phyloP scores from a whole-genome alignment of 768 basidiomycete species.

The Pisolithus albus region DNA sequence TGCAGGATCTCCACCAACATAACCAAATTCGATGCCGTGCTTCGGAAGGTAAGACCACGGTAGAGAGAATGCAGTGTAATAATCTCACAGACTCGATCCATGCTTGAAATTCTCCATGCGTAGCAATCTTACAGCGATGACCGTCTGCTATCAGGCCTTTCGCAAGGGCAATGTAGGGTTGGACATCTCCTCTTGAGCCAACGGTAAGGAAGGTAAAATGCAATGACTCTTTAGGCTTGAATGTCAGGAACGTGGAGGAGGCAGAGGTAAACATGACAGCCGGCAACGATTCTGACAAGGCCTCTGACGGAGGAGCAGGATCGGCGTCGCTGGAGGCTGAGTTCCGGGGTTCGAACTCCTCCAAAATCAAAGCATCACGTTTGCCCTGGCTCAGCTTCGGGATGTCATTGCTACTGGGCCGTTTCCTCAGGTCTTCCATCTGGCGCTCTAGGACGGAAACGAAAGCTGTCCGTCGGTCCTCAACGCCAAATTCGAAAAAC shows the following conservation, averaged over 20 bases:
- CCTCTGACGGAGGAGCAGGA: slow-evolving; percentile 44
- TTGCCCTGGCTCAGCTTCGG: slow-evolving; percentile 44
- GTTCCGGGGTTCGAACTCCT: slow-evolving; percentile 66
- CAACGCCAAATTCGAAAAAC: slow-evolving; percentile 88
- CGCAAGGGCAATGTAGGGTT: slow-evolving; percentile 94
- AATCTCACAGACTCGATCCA: slow-evolving; percentile 89
- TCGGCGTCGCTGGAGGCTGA: slow-evolving; percentile 32
- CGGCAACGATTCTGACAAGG: slow-evolving; percentile 63
- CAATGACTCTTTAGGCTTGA: slow-evolving; percentile 81
- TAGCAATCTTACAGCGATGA: slow-evolving; percentile 85
- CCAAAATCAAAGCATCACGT: slow-evolving; percentile 71
- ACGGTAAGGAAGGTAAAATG: slow-evolving; percentile 95
- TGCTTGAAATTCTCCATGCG: slow-evolving; percentile 88
- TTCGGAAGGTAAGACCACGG: slow-evolving; percentile 25
- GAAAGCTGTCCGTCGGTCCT: slow-evolving; percentile 76
- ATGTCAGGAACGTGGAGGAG: slow-evolving; percentile 94
- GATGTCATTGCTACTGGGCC: slow-evolving; percentile 40
- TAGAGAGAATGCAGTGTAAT: background rate
- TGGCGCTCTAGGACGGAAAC: slow-evolving; percentile 69
- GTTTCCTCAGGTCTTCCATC: slow-evolving; percentile 62
- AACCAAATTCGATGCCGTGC: slow-evolving; percentile 95
- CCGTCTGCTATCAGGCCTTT: slow-evolving; percentile 89
- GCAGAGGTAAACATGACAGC: slow-evolving; percentile 96
- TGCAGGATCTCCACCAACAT: slow-evolving; percentile 94
- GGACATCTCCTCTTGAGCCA: slow-evolving; percentile 94